Evolutionary conservation across 1,284 basidiomycete species (phyloP).

Genomic region (Pterulicium gracile): DNA sequence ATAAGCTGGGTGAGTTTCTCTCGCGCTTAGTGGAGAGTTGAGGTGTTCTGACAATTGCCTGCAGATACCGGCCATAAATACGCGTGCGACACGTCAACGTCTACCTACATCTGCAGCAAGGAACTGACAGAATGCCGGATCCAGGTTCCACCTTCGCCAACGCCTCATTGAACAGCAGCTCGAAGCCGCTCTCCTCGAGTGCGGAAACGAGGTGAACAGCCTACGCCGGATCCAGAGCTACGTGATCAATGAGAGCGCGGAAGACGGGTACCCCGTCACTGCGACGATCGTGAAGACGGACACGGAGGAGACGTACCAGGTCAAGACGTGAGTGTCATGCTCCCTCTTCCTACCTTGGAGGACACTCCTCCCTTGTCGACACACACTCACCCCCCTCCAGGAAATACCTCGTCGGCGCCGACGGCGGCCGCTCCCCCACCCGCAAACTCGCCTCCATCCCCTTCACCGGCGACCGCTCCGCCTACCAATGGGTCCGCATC

Average conservation of each 20-base stretch:
- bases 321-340: constrained; percentile 12
- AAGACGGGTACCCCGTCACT: constrained; percentile 13
- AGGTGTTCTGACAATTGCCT: no score
- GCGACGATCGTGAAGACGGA: constrained; percentile 6
- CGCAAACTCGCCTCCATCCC: constrained; percentile 14
- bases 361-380: no score
- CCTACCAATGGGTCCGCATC: constrained; percentile 17
- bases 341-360: background rate
- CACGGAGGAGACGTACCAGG: background rate
- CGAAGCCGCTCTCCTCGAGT: constrained; percentile 11
- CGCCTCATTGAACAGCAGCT: constrained; percentile 16
- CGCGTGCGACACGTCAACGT: constrained; percentile 11
- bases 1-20: constrained; percentile 12
- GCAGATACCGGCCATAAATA: constrained; percentile 18
- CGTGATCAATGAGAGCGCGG: constrained; percentile 10
- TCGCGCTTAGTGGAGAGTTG: no score
- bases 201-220: constrained; percentile 10
- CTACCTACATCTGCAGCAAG: background rate
- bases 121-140: background rate
- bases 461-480: constrained; percentile 15
- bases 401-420: constrained; percentile 16
- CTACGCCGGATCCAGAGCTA: constrained; percentile 13
- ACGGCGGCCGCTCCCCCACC: constrained; percentile 17
- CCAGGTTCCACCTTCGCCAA: constrained; percentile 16
- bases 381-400: constrained; percentile 8